A percentile compares a stretch with the other conserved stretches of the same genome.
Conservation (phyloP, 495 filamentous ascomycete genomes). For the Neurospora sp. region DNA sequence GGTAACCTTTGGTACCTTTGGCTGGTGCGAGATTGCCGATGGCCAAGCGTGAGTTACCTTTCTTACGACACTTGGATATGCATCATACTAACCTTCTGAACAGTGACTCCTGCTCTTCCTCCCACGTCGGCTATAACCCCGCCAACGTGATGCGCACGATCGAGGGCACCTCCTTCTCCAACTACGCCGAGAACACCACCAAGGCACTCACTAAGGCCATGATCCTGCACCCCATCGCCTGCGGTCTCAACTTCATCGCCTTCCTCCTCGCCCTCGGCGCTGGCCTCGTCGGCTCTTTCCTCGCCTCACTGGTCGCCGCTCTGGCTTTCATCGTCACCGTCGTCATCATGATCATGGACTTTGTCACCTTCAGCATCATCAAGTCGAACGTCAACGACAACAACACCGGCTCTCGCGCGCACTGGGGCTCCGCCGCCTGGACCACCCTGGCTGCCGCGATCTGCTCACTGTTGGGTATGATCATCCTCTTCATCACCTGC, state of each 20-base stretch:
- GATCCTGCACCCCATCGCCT: constrained; percentile 52
- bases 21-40: constrained; percentile 35
- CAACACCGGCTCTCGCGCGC: constrained; percentile 23
- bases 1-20: constrained; percentile 50
- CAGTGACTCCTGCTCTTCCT: constrained; percentile 34
- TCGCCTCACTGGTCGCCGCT: constrained; percentile 37
- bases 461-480: constrained; percentile 39
- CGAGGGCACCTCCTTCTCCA: constrained; percentile 27
- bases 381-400: constrained; percentile 37
- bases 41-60: constrained; percentile 12
- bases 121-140: constrained; percentile 45
- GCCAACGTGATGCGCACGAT: constrained; percentile 29
- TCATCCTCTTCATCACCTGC: constrained; percentile 51
- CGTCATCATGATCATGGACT: constrained; percentile 46
- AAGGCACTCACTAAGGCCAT: constrained; percentile 44
- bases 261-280: constrained; percentile 45
- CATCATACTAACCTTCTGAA: constrained; percentile 9
- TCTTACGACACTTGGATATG: neutral
- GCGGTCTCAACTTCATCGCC: constrained; percentile 47
- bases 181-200: constrained; percentile 31
- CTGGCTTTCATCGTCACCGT: constrained; percentile 46
- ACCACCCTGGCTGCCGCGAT: constrained; percentile 40
- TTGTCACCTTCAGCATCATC: constrained; percentile 45
- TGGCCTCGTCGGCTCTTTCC: constrained; percentile 42
- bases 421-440: constrained; percentile 42